A percentile compares a stretch with the other conserved stretches of the same genome.
Conservation (phyloP, 73 alveolate species). For the Halteria grandinella region DNA sequence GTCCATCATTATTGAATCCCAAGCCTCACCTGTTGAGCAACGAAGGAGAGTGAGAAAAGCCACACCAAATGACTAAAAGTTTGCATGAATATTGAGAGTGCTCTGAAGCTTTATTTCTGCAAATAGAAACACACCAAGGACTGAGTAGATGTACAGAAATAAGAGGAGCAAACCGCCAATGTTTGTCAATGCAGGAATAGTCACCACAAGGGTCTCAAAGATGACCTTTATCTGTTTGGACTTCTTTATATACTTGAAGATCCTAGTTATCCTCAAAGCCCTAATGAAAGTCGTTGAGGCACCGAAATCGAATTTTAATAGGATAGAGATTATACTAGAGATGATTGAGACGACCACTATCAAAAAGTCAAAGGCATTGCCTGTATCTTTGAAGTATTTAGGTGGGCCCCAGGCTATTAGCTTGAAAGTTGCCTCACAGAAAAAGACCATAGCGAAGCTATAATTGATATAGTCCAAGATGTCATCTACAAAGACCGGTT, state of each 20-base stretch:
- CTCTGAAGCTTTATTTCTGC: constrained; percentile 11
- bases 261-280: constrained; percentile 66
- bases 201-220: constrained; percentile 57
- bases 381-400: constrained; percentile 62
- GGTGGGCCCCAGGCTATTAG: constrained; percentile 50
- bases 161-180: constrained; percentile 58
- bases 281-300: constrained; percentile 58
- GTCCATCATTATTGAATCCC: constrained; percentile 48
- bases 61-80: constrained; percentile 24
- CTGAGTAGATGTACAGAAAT: constrained; percentile 56
- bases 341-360: constrained; percentile 58
- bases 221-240: constrained; percentile 61
- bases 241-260: constrained; percentile 58
- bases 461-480: constrained; percentile 34
- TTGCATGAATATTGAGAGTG: background rate
- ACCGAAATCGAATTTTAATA: background rate
- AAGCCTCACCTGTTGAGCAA: constrained; percentile 58
- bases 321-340: constrained; percentile 29
- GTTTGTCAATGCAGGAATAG: constrained; percentile 66
- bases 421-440: constrained; percentile 39
- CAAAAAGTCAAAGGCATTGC: constrained; percentile 80
- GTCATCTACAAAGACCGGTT: constrained; percentile 2
- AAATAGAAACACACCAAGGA: constrained; percentile 59
- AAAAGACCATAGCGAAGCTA: constrained; percentile 24
- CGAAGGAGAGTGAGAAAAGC: constrained; percentile 39